These are phyloP conservation scores for Inga leiocalycina DNA, from an alignment of 306 rosid species.

Conservation along the genomic window DNA sequence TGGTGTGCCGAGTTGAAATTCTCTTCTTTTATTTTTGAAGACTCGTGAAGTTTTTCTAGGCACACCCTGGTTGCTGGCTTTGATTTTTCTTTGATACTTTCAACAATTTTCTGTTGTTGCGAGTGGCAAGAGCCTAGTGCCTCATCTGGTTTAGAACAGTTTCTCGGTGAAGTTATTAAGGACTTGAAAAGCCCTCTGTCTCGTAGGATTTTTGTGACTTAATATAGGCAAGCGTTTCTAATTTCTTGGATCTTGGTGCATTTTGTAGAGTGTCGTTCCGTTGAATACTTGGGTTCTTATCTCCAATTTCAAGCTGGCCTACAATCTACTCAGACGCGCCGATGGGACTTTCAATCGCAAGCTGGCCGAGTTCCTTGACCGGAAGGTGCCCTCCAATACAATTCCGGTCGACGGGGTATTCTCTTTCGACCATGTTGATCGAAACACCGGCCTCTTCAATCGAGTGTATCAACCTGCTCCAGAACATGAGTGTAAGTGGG, in stretches of 20 bases:
- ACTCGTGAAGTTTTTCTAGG: conserved; percentile 23
- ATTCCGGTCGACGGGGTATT: conserved; percentile 84
- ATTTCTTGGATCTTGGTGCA: conserved; percentile 25
- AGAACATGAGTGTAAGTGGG: conserved; percentile 48
- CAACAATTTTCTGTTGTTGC: conserved; percentile 7
- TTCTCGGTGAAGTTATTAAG: background rate
- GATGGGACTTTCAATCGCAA: conserved; percentile 91
- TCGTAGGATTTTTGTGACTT: conserved; percentile 7
- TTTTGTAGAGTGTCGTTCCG: conserved; percentile 78
- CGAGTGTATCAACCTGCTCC: conserved; percentile 69
- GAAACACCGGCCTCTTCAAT: conserved; percentile 65
- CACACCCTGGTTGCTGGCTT: background rate
- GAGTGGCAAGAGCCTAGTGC: background rate
- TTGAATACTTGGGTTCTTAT: conserved; percentile 94
- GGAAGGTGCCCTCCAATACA: conserved; percentile 73
- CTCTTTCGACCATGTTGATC: conserved; percentile 82
- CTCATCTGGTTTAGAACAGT: background rate
- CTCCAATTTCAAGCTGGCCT: conserved; percentile 91
- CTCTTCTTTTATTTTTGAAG: conserved; percentile 26
- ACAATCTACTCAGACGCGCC: conserved; percentile 82
- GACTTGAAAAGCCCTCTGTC: background rate
- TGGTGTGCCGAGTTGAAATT: conserved; percentile 24
- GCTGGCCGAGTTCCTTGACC: conserved; percentile 81
- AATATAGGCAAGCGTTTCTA: conserved; percentile 21
- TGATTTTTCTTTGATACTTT: conserved; percentile 17